Conservation (phyloP, 2,329 filamentous ascomycete genomes). For the Pestalotiopsis sp. region DNA sequence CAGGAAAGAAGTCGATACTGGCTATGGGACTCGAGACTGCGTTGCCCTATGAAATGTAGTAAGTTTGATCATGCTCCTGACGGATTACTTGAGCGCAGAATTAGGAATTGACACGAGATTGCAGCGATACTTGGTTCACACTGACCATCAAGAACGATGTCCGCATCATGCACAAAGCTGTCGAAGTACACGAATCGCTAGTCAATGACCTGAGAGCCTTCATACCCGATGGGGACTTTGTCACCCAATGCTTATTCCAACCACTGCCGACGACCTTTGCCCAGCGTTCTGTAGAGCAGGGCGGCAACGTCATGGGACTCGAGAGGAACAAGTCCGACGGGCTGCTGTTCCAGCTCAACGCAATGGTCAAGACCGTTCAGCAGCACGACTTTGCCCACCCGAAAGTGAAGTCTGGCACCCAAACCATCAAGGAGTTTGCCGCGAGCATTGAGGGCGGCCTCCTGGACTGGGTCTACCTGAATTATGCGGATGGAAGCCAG, state of each 20-base stretch:
- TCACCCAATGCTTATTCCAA: slow-evolving; percentile 26
- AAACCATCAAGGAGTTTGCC: slow-evolving; percentile 21
- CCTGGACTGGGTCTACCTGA: neutral
- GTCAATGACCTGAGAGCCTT: slow-evolving; percentile 10
- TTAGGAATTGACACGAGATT: too few relatives aligned
- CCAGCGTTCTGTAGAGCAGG: slow-evolving; percentile 13
- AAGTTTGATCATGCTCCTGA: neutral
- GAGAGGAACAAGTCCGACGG: slow-evolving; percentile 19
- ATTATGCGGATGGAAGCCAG: neutral
- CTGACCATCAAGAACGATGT: too few relatives aligned
- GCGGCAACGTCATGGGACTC: slow-evolving; percentile 27
- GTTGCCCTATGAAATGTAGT: slow-evolving; percentile 16
- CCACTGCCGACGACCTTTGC: slow-evolving; percentile 21
- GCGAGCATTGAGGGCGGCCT: slow-evolving; percentile 16
- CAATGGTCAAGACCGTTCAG: slow-evolving; percentile 20
- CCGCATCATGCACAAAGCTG: too few relatives aligned
- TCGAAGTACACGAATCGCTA: neutral
- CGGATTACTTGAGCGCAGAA: too few relatives aligned
- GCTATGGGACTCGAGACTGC: slow-evolving; percentile 23
- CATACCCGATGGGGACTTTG: slow-evolving; percentile 15
- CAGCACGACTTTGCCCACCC: slow-evolving; percentile 19
- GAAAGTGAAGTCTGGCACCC: slow-evolving; percentile 17
- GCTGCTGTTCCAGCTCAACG: slow-evolving; percentile 19
- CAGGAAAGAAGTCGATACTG: slow-evolving; percentile 19
- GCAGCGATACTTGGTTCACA: too few relatives aligned